phyloP scores from a whole-genome alignment of 805 yeast genomes.

The Saccharomycopsis schoenii region DNA sequence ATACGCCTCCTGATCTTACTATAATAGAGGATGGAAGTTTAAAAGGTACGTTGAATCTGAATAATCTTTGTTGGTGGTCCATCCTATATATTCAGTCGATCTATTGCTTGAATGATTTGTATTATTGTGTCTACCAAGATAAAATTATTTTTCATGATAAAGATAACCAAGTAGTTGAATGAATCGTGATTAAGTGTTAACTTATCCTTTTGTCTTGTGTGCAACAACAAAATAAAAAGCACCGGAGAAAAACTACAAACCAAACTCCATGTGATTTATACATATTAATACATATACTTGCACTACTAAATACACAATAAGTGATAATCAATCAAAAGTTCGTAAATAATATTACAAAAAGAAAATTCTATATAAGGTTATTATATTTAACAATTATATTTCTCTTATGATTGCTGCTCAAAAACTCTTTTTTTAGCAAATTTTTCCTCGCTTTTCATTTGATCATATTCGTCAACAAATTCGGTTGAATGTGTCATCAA shows the following conservation, averaged over 20 bases:
- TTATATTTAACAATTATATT: too few species aligned
- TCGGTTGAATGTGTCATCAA: conserved; percentile 61
- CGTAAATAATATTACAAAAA: too few species aligned
- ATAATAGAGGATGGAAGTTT: conserved; percentile 62
- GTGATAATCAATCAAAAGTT: too few species aligned
- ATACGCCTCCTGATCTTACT: conserved; percentile 65
- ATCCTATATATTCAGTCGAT: neutral
- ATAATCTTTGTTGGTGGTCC: conserved; percentile 42
- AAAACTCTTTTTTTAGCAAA: conserved; percentile 64
- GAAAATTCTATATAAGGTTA: neutral
- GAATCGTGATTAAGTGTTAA: neutral
- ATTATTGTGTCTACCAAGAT: too few species aligned
- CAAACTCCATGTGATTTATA: neutral
- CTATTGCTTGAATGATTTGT: neutral
- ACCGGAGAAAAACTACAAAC: neutral
- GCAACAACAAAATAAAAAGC: neutral
- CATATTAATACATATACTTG: neutral
- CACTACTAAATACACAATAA: neutral
- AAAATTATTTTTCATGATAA: neutral
- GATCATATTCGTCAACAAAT: conserved; percentile 60
- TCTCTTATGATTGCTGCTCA: conserved; percentile 24
- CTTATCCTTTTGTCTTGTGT: neutral
- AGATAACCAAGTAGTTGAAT: neutral
- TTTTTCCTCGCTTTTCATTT: conserved; percentile 41
- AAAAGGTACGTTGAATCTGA: conserved; percentile 53